Conservation (phyloP, 73 alveolate species). For the Durusdinium trenchii region DNA sequence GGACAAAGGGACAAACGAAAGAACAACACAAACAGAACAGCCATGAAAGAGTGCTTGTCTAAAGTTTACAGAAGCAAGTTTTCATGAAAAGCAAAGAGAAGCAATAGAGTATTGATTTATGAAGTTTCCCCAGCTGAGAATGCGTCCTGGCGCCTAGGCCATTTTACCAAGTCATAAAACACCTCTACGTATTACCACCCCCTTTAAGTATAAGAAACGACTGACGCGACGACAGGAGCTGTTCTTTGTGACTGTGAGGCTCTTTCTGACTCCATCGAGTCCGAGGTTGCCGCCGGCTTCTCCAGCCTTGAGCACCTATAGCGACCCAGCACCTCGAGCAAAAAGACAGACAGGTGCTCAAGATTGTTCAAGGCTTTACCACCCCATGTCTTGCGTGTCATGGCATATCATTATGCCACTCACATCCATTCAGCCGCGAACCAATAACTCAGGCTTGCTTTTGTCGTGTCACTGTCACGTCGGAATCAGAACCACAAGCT, state of each 20-base stretch:
- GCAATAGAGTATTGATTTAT: too few species aligned
- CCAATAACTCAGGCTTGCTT: background rate
- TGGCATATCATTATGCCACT: background rate
- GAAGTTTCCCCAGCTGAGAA: too few species aligned
- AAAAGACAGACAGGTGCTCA: background rate
- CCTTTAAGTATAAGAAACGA: too few species aligned
- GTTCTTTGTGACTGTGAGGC: background rate
- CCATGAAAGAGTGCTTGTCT: too few species aligned
- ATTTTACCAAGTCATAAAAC: too few species aligned
- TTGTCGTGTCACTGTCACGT: background rate
- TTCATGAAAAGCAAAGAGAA: too few species aligned
- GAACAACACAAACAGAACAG: too few species aligned
- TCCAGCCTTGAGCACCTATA: constrained; percentile 41
- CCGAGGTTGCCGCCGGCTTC: constrained; percentile 92
- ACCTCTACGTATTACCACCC: too few species aligned
- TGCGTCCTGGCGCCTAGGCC: too few species aligned
- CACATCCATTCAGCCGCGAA: background rate
- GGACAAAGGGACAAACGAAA: too few species aligned
- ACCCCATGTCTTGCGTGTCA: background rate
- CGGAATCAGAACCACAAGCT: background rate
- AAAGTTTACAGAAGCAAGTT: too few species aligned
- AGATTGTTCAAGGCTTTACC: background rate
- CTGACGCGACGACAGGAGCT: too few species aligned
- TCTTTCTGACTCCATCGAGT: constrained; percentile 7
- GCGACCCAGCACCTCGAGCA: constrained; percentile 41